Percentiles rank a stretch among this genome's conserved stretches.
phyloP scores from a whole-genome alignment of 306 rosid species.

The Heteromeles arbutifolia region DNA sequence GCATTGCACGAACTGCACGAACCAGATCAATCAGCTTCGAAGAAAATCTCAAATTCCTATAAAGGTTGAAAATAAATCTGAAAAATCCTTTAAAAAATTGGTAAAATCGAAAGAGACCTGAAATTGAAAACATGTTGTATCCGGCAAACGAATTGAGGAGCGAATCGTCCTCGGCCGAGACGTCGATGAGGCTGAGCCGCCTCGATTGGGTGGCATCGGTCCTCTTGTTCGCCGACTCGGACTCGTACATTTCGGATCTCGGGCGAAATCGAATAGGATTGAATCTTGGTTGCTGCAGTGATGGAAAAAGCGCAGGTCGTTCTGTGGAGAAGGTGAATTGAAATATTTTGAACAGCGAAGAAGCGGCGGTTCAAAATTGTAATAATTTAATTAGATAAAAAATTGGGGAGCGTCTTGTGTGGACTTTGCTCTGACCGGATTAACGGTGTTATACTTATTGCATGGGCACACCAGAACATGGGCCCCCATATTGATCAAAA shows the following conservation, averaged over 20 bases:
- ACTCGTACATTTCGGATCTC: constrained; percentile 24
- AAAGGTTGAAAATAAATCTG: not conserved
- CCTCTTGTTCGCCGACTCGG: constrained; percentile 5
- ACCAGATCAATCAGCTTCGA: not conserved
- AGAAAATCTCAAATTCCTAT: not conserved
- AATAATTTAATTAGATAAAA: not conserved
- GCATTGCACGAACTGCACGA: not conserved
- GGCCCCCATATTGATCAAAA: not conserved
- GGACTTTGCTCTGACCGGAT: not conserved
- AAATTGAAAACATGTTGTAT: constrained; percentile 25
- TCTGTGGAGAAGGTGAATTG: not conserved
- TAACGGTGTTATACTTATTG: not conserved
- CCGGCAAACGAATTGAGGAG: constrained; percentile 43
- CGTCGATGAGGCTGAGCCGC: constrained; percentile 82
- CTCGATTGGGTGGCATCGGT: constrained; percentile 31
- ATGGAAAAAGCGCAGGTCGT: constrained; percentile 6
- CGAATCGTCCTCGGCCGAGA: constrained; percentile 85
- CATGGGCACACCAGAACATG: not conserved
- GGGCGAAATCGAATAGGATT: constrained; percentile 3
- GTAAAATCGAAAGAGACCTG: constrained; percentile 28
- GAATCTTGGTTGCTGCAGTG: constrained; percentile 7
- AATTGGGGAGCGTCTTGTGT: constrained; percentile 4
- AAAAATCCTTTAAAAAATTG: not conserved
- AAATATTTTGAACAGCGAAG: constrained; percentile 2
- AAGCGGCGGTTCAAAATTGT: constrained; percentile 9